A percentile compares a stretch with the other conserved stretches of the same genome.
Conservation (phyloP, 2,329 filamentous ascomycete species). For the Botrytis tulipae region DNA sequence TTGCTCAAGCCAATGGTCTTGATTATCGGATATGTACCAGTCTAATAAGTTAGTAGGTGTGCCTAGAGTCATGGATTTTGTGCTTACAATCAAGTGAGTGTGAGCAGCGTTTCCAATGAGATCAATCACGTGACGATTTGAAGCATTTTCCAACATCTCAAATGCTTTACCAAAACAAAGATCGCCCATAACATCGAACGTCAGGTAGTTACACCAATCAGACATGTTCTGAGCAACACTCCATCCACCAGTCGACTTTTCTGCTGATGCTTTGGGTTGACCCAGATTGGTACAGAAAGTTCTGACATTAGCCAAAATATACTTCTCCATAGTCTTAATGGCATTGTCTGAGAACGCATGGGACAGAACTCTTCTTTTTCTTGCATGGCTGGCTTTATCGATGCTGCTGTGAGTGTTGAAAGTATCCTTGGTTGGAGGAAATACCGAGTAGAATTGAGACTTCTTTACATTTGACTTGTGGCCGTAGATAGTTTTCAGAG, state of each 20-base stretch:
- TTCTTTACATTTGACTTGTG: constrained; percentile 64
- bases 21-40: constrained; percentile 67
- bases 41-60: constrained; percentile 25
- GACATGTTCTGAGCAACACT: constrained; percentile 59
- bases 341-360: constrained; percentile 56
- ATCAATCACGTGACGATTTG: constrained; percentile 65
- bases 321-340: constrained; percentile 38
- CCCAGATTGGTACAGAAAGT: constrained; percentile 60
- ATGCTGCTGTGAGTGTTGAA: constrained; percentile 73
- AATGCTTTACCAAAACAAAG: constrained; percentile 52
- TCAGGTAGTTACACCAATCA: constrained; percentile 43
- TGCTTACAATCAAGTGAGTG: constrained; percentile 61
- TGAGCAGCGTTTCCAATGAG: constrained; percentile 67
- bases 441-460: constrained; percentile 70
- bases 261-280: constrained; percentile 40
- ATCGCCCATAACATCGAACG: constrained; percentile 52
- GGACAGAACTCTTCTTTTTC: constrained; percentile 62
- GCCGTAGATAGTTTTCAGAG: constrained; percentile 65
- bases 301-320: constrained; percentile 40
- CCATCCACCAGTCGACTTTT: constrained; percentile 45
- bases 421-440: constrained; percentile 61
- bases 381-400: constrained; percentile 65
- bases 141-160: constrained; percentile 47
- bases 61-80: background rate
- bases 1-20: constrained; percentile 65